Evolutionary conservation across 768 basidiomycete species (phyloP).

Genomic region (Kwoniella pini): DNA sequence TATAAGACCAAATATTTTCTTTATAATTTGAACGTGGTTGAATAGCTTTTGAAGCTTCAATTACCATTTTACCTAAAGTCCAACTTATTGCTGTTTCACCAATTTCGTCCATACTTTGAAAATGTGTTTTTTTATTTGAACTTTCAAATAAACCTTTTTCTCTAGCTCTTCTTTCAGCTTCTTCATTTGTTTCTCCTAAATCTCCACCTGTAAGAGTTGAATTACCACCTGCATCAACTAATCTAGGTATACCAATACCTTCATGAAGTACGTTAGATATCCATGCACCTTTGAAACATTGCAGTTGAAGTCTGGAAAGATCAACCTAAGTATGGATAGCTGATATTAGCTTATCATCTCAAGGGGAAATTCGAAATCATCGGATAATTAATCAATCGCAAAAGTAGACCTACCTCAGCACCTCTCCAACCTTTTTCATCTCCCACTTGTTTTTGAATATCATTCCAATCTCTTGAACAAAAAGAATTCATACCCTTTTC

Average conservation of each 20-base stretch:
- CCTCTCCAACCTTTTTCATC: constrained; percentile 59
- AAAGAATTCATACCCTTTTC: constrained; percentile 87
- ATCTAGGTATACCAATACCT: constrained; percentile 89
- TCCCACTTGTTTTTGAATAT: constrained; percentile 69
- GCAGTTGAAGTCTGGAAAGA: constrained; percentile 83
- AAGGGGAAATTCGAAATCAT: not conserved
- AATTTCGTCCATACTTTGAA: constrained; percentile 91
- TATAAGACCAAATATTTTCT: constrained; percentile 28
- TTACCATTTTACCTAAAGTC: constrained; percentile 98
- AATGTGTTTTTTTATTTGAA: constrained; percentile 56
- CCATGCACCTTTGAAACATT: constrained; percentile 99
- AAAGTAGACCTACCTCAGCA: constrained; percentile 57
- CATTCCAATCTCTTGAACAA: constrained; percentile 76
- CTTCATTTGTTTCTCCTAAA: constrained; percentile 58
- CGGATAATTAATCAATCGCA: not conserved
- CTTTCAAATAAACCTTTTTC: constrained; percentile 69
- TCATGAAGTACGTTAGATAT: constrained; percentile 93
- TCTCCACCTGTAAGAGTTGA: constrained; percentile 61
- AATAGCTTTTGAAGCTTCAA: constrained; percentile 72
- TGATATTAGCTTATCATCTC: no score
- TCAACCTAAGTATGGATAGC: constrained; percentile 61
- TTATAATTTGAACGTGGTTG: constrained; percentile 22
- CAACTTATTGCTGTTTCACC: constrained; percentile 92
- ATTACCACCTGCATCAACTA: constrained; percentile 83
- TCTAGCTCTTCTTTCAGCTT: constrained; percentile 72